phyloP scores from a whole-genome alignment of 441 rosid genomes.

The Melastoma candidum region DNA sequence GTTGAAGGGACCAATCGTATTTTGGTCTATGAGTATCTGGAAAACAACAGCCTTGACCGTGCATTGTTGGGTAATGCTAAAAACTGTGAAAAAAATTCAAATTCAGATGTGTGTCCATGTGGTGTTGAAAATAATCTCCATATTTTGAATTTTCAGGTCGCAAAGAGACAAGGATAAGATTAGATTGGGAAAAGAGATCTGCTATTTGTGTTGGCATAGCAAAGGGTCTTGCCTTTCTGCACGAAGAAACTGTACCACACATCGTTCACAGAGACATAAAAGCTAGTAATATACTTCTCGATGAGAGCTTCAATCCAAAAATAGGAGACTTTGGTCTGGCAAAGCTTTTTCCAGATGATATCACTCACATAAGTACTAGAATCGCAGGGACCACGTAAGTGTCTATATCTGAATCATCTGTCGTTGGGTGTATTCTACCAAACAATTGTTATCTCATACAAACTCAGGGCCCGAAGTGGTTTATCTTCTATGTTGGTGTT shows the following conservation, averaged over 20 bases:
- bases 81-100: no score
- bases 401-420: no score
- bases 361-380: constrained; percentile 5
- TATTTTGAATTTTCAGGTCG: no score
- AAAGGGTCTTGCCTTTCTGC: background rate
- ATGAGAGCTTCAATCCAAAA: background rate
- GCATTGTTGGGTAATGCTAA: constrained; percentile 11
- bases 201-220: constrained; percentile 3
- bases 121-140: no score
- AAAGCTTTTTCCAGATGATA: background rate
- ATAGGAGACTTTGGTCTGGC: constrained; percentile 4
- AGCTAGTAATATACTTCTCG: background rate
- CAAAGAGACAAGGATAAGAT: no score
- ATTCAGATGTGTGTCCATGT: no score
- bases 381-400: constrained; percentile 2
- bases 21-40: constrained; percentile 16
- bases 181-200: background rate
- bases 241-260: constrained; percentile 1
- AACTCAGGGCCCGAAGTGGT: no score
- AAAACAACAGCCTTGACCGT: constrained; percentile 15
- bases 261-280: background rate
- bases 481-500: no score
- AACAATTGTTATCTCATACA: no score
- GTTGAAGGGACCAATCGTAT: constrained; percentile 5
- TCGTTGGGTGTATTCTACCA: no score